Evolutionary conservation across 331 rosid species (phyloP).

Genomic region (Saraca asoca): DNA sequence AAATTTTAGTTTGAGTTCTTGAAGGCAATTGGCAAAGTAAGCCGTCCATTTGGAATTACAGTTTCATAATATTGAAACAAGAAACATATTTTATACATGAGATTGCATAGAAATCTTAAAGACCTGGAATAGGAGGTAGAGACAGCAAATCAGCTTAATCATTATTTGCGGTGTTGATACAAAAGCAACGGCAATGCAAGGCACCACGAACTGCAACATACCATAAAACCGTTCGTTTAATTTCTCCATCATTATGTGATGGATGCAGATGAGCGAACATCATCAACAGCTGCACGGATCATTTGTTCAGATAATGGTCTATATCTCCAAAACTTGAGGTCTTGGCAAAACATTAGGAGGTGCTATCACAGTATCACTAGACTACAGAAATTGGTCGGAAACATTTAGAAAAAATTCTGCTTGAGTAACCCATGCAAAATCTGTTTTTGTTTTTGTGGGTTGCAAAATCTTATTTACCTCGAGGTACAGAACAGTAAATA

Average conservation of each 20-base stretch:
- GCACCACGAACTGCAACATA: conserved; percentile 87
- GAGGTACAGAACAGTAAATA: too few species aligned
- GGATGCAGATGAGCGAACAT: conserved; percentile 83
- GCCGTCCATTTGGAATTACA: conserved; percentile 10
- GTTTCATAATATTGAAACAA: conserved; percentile 3
- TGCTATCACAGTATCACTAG: conserved; percentile 25
- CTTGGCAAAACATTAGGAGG: conserved; percentile 52
- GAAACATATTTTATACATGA: conserved; percentile 11
- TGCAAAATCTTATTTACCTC: too few species aligned
- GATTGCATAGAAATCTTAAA: conserved; percentile 13
- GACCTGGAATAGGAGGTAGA: conserved; percentile 84
- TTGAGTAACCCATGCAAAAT: conserved; percentile 9
- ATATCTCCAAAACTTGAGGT: conserved; percentile 86
- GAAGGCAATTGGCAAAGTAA: too few species aligned
- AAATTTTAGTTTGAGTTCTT: too few species aligned
- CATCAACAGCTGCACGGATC: conserved; percentile 96
- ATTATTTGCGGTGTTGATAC: conserved; percentile 60
- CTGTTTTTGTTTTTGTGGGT: too few species aligned
- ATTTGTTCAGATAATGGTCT: conserved; percentile 89
- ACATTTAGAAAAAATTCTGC: conserved; percentile 16
- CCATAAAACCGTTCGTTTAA: conserved; percentile 66
- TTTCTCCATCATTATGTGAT: conserved; percentile 81
- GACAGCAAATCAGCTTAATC: conserved; percentile 72
- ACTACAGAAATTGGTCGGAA: background rate
- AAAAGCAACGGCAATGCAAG: conserved; percentile 82